Percentiles rank a stretch among this genome's conserved stretches.
These are phyloP conservation scores for Babesia ovata DNA, from an alignment of 169 alveolate species.

Conservation along the genomic window DNA sequence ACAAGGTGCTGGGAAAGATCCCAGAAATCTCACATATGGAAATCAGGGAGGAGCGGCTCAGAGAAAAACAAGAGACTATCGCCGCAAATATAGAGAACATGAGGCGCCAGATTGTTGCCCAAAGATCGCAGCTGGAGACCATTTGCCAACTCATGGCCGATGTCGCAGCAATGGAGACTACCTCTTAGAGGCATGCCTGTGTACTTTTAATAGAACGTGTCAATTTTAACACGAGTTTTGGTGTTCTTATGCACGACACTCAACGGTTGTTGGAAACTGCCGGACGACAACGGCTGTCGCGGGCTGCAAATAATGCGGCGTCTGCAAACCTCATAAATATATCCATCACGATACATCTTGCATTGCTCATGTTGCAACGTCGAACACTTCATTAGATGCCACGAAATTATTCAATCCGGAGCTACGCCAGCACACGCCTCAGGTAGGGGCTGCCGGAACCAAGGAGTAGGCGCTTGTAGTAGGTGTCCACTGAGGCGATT, in stretches of 20 bases:
- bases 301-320: too few species aligned
- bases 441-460: constrained; percentile 45
- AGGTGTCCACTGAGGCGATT: constrained; percentile 29
- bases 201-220: neutral
- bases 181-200: neutral
- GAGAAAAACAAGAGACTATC: constrained; percentile 6
- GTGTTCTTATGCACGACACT: neutral
- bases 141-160: constrained; percentile 14
- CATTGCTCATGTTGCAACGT: too few species aligned
- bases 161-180: neutral
- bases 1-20: constrained; percentile 49
- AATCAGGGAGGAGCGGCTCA: constrained; percentile 25
- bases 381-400: too few species aligned
- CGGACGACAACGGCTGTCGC: too few species aligned
- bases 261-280: neutral
- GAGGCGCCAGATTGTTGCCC: constrained; percentile 38
- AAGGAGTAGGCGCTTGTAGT: constrained; percentile 36
- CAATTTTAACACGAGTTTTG: neutral
- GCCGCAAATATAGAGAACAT: constrained; percentile 15
- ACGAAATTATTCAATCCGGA: neutral
- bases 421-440: constrained; percentile 10
- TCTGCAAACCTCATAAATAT: too few species aligned
- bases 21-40: constrained; percentile 48
- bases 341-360: too few species aligned
- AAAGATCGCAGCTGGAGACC: constrained; percentile 46